Evolutionary conservation across 2,329 filamentous ascomycete genomes (phyloP).

Genomic region (Xylariaceae sp.): DNA sequence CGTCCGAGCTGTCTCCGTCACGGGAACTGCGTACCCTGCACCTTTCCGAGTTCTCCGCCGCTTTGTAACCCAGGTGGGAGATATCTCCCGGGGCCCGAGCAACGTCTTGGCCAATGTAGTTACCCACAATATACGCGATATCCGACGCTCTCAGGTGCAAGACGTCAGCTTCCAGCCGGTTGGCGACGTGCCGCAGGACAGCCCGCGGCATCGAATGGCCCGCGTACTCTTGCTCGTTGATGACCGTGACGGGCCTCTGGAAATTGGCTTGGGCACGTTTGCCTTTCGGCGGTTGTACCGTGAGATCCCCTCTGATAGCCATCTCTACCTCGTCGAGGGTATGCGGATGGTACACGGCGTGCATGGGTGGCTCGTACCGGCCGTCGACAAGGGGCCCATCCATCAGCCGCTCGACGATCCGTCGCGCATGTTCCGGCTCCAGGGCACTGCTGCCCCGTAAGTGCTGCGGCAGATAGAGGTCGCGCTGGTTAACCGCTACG

Average conservation of each 20-base stretch:
- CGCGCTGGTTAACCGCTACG: background rate
- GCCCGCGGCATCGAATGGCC: slow-evolving; percentile 18
- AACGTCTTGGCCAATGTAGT: slow-evolving; percentile 63
- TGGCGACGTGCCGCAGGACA: slow-evolving; percentile 54
- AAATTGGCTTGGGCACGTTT: slow-evolving; percentile 15
- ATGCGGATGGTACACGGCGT: slow-evolving; percentile 12
- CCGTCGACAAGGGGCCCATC: background rate
- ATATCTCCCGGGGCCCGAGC: slow-evolving; percentile 41
- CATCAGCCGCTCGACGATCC: too few species aligned
- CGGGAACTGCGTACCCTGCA: background rate
- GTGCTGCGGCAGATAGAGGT: too few species aligned
- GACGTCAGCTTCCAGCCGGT: slow-evolving; percentile 59
- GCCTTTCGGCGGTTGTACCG: slow-evolving; percentile 19
- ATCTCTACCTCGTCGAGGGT: slow-evolving; percentile 20
- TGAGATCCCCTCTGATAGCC: slow-evolving; percentile 21
- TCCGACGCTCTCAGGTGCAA: slow-evolving; percentile 65
- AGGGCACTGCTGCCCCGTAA: too few species aligned
- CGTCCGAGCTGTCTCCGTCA: slow-evolving; percentile 10
- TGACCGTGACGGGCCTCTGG: slow-evolving; percentile 24
- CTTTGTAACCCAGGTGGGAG: slow-evolving; percentile 52
- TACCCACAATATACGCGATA: slow-evolving; percentile 64
- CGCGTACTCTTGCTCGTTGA: slow-evolving; percentile 21
- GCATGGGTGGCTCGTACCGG: slow-evolving; percentile 8
- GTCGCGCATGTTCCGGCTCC: too few species aligned
- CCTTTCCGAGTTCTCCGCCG: slow-evolving; percentile 51